A percentile compares a stretch with the other conserved stretches of the same genome.
These are phyloP conservation scores for Cercospora beticola DNA, from an alignment of 2,329 filamentous ascomycete species.

Conservation along the genomic window DNA sequence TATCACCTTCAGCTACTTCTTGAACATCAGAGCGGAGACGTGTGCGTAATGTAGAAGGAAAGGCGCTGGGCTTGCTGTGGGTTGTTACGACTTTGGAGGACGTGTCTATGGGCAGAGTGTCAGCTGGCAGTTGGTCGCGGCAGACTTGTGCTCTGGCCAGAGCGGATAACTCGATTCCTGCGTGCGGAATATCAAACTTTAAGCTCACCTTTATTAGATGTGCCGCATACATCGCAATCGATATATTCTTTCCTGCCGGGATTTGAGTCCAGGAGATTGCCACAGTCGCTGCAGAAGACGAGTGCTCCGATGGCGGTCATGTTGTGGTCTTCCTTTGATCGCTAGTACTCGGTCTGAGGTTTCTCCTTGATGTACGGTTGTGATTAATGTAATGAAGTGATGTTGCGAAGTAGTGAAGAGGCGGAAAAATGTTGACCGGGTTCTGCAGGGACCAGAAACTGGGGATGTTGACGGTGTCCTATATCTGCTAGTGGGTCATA, in stretches of 20 bases:
- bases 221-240: constrained; percentile 81
- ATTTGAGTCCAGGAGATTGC: constrained; percentile 80
- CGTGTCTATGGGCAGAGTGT: constrained; percentile 56
- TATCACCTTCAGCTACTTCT: constrained; percentile 71
- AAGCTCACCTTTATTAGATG: constrained; percentile 72
- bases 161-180: neutral
- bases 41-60: constrained; percentile 83
- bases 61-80: constrained; percentile 81
- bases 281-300: constrained; percentile 90
- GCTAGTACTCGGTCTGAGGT: neutral
- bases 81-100: constrained; percentile 75
- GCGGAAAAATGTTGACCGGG: constrained; percentile 3
- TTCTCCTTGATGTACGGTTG: neutral
- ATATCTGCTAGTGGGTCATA: neutral
- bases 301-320: constrained; percentile 92
- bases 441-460: neutral
- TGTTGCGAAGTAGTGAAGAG: constrained; percentile 20
- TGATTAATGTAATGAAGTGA: neutral
- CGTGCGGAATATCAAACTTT: neutral
- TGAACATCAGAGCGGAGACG: constrained; percentile 80
- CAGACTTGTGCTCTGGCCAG: neutral
- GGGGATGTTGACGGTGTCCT: neutral
- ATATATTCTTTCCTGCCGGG: constrained; percentile 74
- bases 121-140: neutral
- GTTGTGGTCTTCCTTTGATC: constrained; percentile 23